phyloP scores from a whole-genome alignment of 108 stramenopile species.

The Cyclotella kingstonii region DNA sequence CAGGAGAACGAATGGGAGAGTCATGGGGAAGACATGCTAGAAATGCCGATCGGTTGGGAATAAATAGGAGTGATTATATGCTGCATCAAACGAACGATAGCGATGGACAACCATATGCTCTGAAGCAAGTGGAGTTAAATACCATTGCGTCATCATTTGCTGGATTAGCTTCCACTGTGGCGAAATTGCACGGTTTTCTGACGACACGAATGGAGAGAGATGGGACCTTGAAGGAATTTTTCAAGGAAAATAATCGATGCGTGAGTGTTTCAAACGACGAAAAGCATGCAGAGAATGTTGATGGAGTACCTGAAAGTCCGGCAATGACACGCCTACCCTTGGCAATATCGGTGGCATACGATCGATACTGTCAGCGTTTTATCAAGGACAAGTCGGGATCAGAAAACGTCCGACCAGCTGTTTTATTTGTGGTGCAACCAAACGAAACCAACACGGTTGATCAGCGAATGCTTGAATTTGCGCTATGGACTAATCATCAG shows the following conservation, averaged over 20 bases:
- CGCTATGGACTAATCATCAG: constrained; percentile 75
- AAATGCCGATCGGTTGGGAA: constrained; percentile 73
- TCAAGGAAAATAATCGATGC: constrained; percentile 49
- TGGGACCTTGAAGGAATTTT: constrained; percentile 35
- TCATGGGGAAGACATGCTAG: constrained; percentile 43
- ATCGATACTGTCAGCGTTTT: constrained; percentile 56
- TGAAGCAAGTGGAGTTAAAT: constrained; percentile 97
- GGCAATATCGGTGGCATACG: constrained; percentile 73
- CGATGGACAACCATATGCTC: constrained; percentile 21
- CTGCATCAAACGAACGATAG: constrained; percentile 46
- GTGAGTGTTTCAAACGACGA: constrained; percentile 22
- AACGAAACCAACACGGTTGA: constrained; percentile 96
- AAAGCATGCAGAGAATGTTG: not conserved
- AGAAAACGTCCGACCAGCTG: constrained; percentile 25
- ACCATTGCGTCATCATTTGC: constrained; percentile 97
- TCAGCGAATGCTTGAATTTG: constrained; percentile 91
- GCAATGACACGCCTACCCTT: constrained; percentile 69
- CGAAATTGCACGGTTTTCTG: constrained; percentile 70
- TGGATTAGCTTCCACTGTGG: constrained; percentile 64
- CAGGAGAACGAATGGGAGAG: constrained; percentile 18
- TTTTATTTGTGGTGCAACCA: constrained; percentile 93
- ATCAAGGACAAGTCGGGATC: not conserved
- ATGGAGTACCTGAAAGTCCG: constrained; percentile 81
- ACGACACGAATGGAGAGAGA: constrained; percentile 47
- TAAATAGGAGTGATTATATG: constrained; percentile 98